A percentile compares a stretch with the other conserved stretches of the same genome.
These are phyloP conservation scores for Calophaca sinica DNA, from an alignment of 306 rosid genomes.

Conservation along the genomic window DNA sequence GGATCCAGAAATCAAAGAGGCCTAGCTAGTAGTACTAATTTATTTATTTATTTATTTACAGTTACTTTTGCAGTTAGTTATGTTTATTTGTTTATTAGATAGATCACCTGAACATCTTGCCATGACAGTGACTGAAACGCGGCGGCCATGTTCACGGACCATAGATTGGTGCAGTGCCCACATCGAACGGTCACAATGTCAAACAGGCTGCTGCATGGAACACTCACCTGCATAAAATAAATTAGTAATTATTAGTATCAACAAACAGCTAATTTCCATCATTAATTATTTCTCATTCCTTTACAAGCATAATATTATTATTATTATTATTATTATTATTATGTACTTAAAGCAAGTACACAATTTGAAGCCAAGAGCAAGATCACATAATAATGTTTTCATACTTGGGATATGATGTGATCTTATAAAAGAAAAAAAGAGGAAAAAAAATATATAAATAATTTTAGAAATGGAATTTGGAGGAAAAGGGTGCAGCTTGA, in stretches of 20 bases:
- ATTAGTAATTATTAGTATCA: too few relatives aligned
- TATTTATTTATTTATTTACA: neutral
- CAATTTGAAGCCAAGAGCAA: neutral
- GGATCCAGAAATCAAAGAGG: conserved; percentile 48
- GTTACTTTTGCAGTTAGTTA: neutral
- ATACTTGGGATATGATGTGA: neutral
- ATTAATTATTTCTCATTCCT: neutral
- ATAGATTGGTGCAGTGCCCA: conserved; percentile 99
- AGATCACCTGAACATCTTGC: conserved; percentile 80
- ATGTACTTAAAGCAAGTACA: neutral
- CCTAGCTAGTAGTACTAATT: neutral
- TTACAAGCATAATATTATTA: neutral
- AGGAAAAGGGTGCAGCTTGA: neutral
- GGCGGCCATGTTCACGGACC: conserved; percentile 99
- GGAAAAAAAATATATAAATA: neutral
- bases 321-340: neutral
- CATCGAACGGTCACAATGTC: conserved; percentile 99
- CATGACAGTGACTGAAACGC: conserved; percentile 92
- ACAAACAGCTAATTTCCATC: neutral
- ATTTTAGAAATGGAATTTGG: neutral
- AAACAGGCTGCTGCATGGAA: conserved; percentile 93
- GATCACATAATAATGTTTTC: neutral
- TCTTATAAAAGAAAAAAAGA: neutral
- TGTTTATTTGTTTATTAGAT: neutral
- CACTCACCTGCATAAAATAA: conserved; percentile 80